Evolutionary conservation across 371 early-diverging fungal genomes (phyloP), one percentile per base, ranked within the genome.

Genomic region (Smittium mucronatum): DNA sequence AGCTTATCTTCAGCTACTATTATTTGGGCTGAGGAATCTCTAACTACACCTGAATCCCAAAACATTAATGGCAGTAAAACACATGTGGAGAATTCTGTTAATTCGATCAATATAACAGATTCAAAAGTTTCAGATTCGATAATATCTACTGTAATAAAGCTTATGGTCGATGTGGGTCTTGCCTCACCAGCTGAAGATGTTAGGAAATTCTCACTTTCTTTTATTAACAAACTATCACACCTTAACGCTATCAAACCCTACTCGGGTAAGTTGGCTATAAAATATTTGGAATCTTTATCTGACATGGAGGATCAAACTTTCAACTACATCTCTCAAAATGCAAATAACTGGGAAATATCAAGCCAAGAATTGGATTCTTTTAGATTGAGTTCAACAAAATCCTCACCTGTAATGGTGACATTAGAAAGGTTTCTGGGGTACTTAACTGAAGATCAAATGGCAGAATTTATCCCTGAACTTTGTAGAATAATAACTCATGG

Each of bases 321-420:
- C 78, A 91, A 91, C 75, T 95, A 95, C 75, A 73, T 95, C 34
- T 88, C 89, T n/a, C 93, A 95, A 82, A 93, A 96, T 73, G 86
- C 88, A 0, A 92, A 90, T 34, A 85, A 85, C 69, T 93, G 92
- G 71, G 86, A 91, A 61, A 86, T 95, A n/a, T 86, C 93, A 17
- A 87, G 87, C 63, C 91, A 93, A 36, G 90, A 93, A 74, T 79
- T 95, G 2, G 93, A 94, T 69, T 86, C 81, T 67, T 82, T 86
- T 26, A 85, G 93, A 2, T 74, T 93, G 28, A 80, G 73, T n/a
- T 80, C 82, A 0, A 73, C 82, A 34, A 81, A 76, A 69, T 64
- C 71, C 11, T 83, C 84, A 63, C 84, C 83, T 29, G 70, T 74
- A 47, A 89, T 90, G 90, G 89, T 89, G 71, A 93, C 89, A 1